A percentile compares a stretch with the other conserved stretches of the same genome.
phyloP scores from a whole-genome alignment of 177 flowering plant genomes.

The Telopea speciosissima region DNA sequence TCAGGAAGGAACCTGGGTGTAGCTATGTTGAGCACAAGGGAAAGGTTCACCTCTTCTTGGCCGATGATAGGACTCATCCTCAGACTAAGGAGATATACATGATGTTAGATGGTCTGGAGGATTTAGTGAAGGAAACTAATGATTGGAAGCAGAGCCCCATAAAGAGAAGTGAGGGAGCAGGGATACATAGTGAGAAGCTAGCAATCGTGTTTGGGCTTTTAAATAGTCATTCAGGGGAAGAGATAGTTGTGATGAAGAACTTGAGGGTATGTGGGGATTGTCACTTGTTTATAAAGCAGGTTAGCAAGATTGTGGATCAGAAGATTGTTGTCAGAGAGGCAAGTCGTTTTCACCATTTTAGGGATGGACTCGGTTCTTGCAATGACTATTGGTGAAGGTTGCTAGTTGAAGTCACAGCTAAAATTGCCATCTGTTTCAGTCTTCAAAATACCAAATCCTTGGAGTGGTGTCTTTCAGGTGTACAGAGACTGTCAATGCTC shows the following conservation, averaged over 20 bases:
- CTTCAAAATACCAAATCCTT: not conserved
- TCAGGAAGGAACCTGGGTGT: slow-evolving; percentile 57
- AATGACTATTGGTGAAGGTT: not conserved
- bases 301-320: slow-evolving; percentile 43
- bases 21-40: slow-evolving; percentile 54
- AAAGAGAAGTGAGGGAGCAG: slow-evolving; percentile 16
- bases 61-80: slow-evolving; percentile 49
- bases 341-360: slow-evolving; percentile 4
- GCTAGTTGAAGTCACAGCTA: not conserved
- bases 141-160: slow-evolving; percentile 8
- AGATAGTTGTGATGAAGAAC: slow-evolving; percentile 59
- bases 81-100: slow-evolving; percentile 38
- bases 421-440: not conserved
- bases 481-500: not conserved
- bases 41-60: slow-evolving; percentile 46
- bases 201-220: slow-evolving; percentile 56
- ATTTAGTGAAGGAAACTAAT: slow-evolving; percentile 19
- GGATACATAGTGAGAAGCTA: slow-evolving; percentile 56
- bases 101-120: slow-evolving; percentile 41
- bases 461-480: not conserved
- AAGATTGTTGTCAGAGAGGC: slow-evolving; percentile 4
- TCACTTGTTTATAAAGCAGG: slow-evolving; percentile 50
- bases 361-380: slow-evolving; percentile 1
- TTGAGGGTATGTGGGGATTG: slow-evolving; percentile 55
- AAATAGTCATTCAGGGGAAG: slow-evolving; percentile 31